Conservation (phyloP, 2,329 filamentous ascomycete species). For the Tolypocladium tropicale region DNA sequence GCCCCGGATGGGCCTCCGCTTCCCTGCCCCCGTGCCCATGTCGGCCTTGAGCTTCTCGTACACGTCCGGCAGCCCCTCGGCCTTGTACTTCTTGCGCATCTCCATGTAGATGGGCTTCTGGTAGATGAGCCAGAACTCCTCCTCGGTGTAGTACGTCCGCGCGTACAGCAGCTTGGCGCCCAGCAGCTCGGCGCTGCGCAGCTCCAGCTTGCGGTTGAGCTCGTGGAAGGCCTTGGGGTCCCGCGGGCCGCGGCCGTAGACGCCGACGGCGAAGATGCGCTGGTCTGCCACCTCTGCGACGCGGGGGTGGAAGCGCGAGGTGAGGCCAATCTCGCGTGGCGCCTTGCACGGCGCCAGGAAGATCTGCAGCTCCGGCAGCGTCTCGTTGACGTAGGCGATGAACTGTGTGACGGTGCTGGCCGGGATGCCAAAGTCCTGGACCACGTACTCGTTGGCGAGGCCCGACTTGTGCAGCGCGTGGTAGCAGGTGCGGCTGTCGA, state of each 20-base stretch:
- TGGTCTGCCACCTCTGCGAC: conserved; percentile 17
- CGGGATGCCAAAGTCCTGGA: conserved; percentile 34
- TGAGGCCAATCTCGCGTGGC: conserved; percentile 16
- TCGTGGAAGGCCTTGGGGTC: conserved; percentile 28
- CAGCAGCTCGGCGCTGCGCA: conserved; percentile 33
- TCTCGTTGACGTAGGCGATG: conserved; percentile 17
- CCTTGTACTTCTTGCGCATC: conserved; percentile 37
- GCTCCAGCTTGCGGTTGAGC: conserved; percentile 38
- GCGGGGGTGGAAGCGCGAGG: conserved; percentile 21
- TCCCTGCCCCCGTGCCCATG: conserved; percentile 13
- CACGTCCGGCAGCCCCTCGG: conserved; percentile 34
- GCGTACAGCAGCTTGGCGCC: conserved; percentile 48
- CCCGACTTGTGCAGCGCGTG: conserved; percentile 39
- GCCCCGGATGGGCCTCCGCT: conserved; percentile 13
- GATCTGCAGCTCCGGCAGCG: conserved; percentile 18
- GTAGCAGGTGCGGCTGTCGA: conserved; percentile 43
- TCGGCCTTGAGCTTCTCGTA: conserved; percentile 41
- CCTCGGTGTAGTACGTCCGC: conserved; percentile 41
- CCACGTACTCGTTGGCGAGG: conserved; percentile 34
- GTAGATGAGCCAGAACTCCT: conserved; percentile 44
- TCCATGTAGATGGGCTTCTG: conserved; percentile 35
- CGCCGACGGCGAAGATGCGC: conserved; percentile 32
- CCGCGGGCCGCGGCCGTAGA: conserved; percentile 30
- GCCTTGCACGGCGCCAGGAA: conserved; percentile 18
- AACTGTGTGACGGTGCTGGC: conserved; percentile 16